Base-by-base conservation (phyloP, 768 basidiomycete species). In the Mycena floridula region DNA sequence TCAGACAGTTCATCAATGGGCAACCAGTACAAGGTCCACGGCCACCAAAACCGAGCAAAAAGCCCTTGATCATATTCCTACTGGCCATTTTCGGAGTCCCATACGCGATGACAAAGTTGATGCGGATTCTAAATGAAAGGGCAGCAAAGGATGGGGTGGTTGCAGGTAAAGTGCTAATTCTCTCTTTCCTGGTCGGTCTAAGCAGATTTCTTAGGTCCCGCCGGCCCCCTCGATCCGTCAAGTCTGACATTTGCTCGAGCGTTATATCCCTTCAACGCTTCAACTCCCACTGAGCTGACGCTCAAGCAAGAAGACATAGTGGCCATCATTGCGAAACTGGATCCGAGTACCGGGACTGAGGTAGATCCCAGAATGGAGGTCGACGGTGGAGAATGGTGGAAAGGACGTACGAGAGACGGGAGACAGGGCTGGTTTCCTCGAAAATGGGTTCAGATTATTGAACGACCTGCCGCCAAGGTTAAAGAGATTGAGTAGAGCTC, bases 361-460 rank as follows among this genome's bases (percentile, higher is more conserved):
- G 81, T 85, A 4, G 81, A 87, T 50, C 79, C 82, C 2, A 65
- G 84, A 20, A 51, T 75, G 39, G 75, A 78, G 49, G 66, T 82
- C 16, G 72, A 81, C 43, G 59, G 68, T 21, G 66, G 70, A 45
- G 93, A 92, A 46, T 98, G 94, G 94, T 97, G 92, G 93, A 84
- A 81, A 61, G 94, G 94, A 1, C 74, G 94, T 37, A 93, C 89
- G 48, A 72, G 94, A 46, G 93, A 96, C 52, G 94, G 94, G 0
- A 73, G 85, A 52, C 82, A 89, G 53, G 94, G 94, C 0, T 98
- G 92, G 91, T 96, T 98, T 74, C 94, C 94, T 2, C 76, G 70
- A 46, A 91, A 86, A 52, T 94, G 86, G 77, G 90, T 94, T 3
- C 32, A 35, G 32, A 35, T 35, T 35, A 35, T 35, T 18, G 32